Evolutionary conservation across 306 rosid species (phyloP).

Genomic region (Prunus dulcis): DNA sequence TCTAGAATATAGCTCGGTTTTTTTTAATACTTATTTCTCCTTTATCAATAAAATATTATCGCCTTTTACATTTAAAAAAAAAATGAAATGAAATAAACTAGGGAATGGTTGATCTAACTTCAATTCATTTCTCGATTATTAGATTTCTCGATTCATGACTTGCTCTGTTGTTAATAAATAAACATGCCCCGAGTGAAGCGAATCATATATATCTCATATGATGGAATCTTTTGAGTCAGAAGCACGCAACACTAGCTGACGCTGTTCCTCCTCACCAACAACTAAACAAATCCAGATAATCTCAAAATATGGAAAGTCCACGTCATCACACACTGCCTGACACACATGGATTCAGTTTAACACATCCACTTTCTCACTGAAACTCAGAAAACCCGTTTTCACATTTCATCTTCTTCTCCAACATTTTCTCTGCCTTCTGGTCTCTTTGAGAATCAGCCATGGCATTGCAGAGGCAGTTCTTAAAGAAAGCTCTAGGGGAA

Average conservation of each 20-base stretch:
- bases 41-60: no score
- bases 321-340: not conserved
- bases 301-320: not conserved
- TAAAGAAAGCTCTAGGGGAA: conserved; percentile 39
- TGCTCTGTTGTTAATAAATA: no score
- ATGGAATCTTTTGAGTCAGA: not conserved
- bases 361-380: not conserved
- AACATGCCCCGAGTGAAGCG: no score
- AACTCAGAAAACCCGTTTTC: not conserved
- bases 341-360: not conserved
- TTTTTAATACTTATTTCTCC: no score
- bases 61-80: no score
- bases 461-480: conserved; percentile 47
- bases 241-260: not conserved
- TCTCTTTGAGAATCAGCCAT: conserved; percentile 21
- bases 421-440: not conserved
- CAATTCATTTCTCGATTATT: no score
- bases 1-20: no score
- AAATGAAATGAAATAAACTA: no score
- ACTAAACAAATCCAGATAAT: not conserved
- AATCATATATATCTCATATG: no score
- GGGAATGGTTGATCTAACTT: no score
- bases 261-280: not conserved
- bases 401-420: not conserved
- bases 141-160: no score